Evolutionary conservation across 108 stramenopile genomes (phyloP).

Genomic region (Skeletonema potamos): DNA sequence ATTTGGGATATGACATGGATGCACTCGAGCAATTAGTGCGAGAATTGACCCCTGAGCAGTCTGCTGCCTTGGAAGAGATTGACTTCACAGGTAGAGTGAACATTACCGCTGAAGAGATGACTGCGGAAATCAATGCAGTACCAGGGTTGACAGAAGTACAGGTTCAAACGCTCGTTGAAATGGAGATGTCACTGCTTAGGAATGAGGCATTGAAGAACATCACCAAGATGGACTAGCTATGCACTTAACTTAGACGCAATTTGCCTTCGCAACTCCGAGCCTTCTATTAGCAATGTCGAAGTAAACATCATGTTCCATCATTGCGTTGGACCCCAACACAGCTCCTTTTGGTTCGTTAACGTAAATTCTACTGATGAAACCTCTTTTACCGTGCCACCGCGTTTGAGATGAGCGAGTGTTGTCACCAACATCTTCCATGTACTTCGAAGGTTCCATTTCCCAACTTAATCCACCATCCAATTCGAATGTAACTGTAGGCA

Average conservation of each 20-base stretch:
- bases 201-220: constrained; percentile 35
- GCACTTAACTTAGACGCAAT: not conserved
- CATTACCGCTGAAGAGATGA: constrained; percentile 39
- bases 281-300: constrained; percentile 76
- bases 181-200: constrained; percentile 55
- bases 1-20: constrained; percentile 51
- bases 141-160: constrained; percentile 58
- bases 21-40: constrained; percentile 28
- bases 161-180: constrained; percentile 47
- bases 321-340: constrained; percentile 93
- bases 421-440: constrained; percentile 67
- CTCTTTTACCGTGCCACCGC: constrained; percentile 47
- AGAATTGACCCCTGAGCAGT: constrained; percentile 49
- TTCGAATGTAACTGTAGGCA: constrained; percentile 61
- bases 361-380: constrained; percentile 80
- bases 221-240: constrained; percentile 29
- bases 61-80: constrained; percentile 36
- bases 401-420: constrained; percentile 12
- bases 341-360: constrained; percentile 85
- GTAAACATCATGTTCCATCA: constrained; percentile 89
- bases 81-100: constrained; percentile 44
- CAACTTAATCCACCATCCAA: constrained; percentile 49
- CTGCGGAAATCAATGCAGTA: constrained; percentile 44
- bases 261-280: constrained; percentile 79
- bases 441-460: constrained; percentile 49